A percentile compares a stretch with the other conserved stretches of the same genome.
phyloP scores from a whole-genome alignment of 1,284 basidiomycete genomes.

The Fistulinella cinereoalba region DNA sequence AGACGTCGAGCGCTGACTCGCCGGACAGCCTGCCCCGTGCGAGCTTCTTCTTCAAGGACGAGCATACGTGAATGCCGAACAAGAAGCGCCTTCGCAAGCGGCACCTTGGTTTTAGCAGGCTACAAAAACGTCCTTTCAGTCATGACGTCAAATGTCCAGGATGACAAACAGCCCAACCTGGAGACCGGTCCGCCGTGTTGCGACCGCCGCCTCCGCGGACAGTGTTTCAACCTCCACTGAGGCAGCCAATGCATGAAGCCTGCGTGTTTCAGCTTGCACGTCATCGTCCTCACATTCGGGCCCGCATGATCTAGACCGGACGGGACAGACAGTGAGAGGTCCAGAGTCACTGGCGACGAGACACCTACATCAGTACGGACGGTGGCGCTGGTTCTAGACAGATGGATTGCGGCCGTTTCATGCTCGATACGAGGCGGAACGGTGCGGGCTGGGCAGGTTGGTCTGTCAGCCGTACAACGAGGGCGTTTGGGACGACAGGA shows the following conservation, averaged over 20 bases:
- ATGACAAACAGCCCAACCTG: constrained; percentile 14
- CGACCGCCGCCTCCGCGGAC: constrained; percentile 11
- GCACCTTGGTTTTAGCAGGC: constrained; percentile 14
- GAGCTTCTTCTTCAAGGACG: constrained; percentile 23
- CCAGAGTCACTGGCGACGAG: too few species aligned
- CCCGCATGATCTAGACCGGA: constrained; percentile 44
- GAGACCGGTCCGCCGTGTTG: not conserved
- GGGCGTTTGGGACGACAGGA: too few species aligned
- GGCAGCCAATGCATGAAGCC: constrained; percentile 34
- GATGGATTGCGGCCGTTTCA: constrained; percentile 32
- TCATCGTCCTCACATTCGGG: constrained; percentile 47
- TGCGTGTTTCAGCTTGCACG: constrained; percentile 39
- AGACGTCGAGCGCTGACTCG: not conserved
- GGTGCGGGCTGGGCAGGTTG: constrained; percentile 1
- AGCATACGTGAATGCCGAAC: constrained; percentile 13
- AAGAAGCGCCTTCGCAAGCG: not conserved
- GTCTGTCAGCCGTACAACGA: too few species aligned
- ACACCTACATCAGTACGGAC: constrained; percentile 37
- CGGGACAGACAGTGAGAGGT: too few species aligned
- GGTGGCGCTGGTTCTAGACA: constrained; percentile 40
- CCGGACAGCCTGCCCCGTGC: not conserved
- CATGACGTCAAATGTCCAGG: not conserved
- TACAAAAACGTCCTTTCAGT: constrained; percentile 7
- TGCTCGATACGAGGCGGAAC: constrained; percentile 38
- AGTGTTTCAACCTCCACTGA: constrained; percentile 36